Percentiles rank a stretch among this genome's conserved stretches.
Evolutionary conservation across 352 stramenopile species (phyloP).

Genomic region (Pythium sukuiense): DNA sequence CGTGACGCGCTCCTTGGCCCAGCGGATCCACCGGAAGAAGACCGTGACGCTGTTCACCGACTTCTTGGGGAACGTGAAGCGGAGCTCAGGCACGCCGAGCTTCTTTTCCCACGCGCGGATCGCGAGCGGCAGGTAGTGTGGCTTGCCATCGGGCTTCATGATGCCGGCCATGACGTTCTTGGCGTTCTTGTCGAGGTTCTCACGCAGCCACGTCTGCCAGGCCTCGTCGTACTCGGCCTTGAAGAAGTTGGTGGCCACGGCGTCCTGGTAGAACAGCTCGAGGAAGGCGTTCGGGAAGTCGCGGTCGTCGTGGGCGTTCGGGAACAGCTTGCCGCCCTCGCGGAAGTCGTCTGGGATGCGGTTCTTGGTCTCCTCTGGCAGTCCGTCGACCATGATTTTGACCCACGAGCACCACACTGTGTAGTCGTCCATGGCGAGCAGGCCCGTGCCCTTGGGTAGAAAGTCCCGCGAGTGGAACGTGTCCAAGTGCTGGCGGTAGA

Average conservation of each 20-base stretch:
- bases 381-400: constrained; percentile 39
- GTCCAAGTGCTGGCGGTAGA: constrained; percentile 82
- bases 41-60: constrained; percentile 59
- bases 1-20: constrained; percentile 76
- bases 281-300: constrained; percentile 69
- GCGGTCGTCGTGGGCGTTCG: constrained; percentile 45
- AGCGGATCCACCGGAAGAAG: constrained; percentile 79
- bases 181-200: constrained; percentile 61
- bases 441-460: constrained; percentile 45
- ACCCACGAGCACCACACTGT: constrained; percentile 66
- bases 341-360: constrained; percentile 59
- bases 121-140: constrained; percentile 57
- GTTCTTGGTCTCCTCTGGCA: constrained; percentile 31
- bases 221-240: constrained; percentile 51
- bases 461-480: constrained; percentile 80
- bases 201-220: constrained; percentile 57
- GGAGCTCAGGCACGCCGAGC: constrained; percentile 46
- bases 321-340: constrained; percentile 58
- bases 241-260: constrained; percentile 59
- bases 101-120: constrained; percentile 66
- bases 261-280: constrained; percentile 54
- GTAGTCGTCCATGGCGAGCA: constrained; percentile 60
- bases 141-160: constrained; percentile 44
- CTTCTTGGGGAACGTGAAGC: constrained; percentile 72
- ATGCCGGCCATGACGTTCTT: constrained; percentile 40